phyloP scores from a whole-genome alignment of 768 basidiomycete genomes.

The Sarcomyxa edulis region DNA sequence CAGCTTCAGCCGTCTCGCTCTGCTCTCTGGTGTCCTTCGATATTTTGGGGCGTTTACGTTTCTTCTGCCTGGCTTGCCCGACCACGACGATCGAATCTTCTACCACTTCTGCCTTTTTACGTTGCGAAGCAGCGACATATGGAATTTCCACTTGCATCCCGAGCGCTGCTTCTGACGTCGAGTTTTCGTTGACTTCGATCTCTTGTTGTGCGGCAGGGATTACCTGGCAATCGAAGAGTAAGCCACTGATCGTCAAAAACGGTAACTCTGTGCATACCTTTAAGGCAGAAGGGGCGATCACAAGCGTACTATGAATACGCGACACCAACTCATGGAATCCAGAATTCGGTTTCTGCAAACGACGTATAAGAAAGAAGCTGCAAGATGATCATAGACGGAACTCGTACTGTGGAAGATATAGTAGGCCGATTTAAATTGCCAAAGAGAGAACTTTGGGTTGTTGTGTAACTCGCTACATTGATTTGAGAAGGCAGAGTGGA shows the following conservation, averaged over 20 bases:
- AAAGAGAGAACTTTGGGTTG: constrained; percentile 42
- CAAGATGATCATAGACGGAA: background rate
- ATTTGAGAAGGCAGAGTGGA: constrained; percentile 9
- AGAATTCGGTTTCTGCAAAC: background rate
- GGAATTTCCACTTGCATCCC: constrained; percentile 66
- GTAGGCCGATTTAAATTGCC: constrained; percentile 22
- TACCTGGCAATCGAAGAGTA: too few species aligned
- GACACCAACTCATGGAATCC: constrained; percentile 51
- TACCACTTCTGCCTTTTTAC: constrained; percentile 27
- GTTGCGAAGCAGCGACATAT: constrained; percentile 66
- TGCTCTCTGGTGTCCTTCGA: constrained; percentile 7
- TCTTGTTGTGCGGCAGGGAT: too few species aligned
- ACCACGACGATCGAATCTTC: constrained; percentile 73
- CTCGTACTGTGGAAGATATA: background rate
- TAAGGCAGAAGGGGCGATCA: constrained; percentile 51
- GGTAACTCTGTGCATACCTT: too few species aligned
- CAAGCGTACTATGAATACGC: constrained; percentile 64
- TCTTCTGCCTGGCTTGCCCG: constrained; percentile 58
- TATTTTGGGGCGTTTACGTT: constrained; percentile 50
- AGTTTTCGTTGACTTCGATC: too few species aligned
- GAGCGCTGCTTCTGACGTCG: constrained; percentile 4
- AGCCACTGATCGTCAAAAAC: too few species aligned
- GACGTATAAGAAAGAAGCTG: background rate
- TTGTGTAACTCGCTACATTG: constrained; percentile 19
- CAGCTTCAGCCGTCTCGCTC: constrained; percentile 13